Percentiles rank a stretch among this genome's conserved stretches.
These are phyloP conservation scores for Scutellaria galericulata DNA, from an alignment of 257 asterid genomes.

Conservation along the genomic window DNA sequence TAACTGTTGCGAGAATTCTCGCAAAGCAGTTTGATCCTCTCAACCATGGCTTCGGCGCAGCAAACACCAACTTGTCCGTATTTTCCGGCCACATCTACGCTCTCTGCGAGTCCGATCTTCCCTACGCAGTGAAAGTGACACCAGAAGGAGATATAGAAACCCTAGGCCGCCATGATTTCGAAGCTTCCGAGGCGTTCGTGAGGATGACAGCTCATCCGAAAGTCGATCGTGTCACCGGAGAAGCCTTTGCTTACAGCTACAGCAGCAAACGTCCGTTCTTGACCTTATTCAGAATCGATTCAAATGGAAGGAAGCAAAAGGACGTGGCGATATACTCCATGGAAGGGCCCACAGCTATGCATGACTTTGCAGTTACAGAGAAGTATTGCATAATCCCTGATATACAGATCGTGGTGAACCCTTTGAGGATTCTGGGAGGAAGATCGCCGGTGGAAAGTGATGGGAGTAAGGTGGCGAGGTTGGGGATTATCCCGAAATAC, in stretches of 20 bases:
- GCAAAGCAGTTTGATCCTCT: constrained; percentile 23
- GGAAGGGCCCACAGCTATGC: neutral
- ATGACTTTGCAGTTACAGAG: constrained; percentile 27
- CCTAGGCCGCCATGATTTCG: constrained; percentile 23
- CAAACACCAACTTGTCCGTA: constrained; percentile 25
- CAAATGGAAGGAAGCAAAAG: neutral
- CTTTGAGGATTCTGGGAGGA: constrained; percentile 5
- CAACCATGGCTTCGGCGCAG: constrained; percentile 9
- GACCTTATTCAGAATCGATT: neutral
- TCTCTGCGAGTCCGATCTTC: constrained; percentile 32
- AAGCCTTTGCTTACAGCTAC: constrained; percentile 2
- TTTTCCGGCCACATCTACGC: constrained; percentile 20
- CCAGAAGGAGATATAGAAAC: constrained; percentile 10
- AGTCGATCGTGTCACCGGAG: constrained; percentile 1
- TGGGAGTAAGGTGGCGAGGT: constrained; percentile 12
- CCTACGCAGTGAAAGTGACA: constrained; percentile 2
- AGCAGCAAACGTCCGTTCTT: neutral
- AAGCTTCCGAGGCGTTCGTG: neutral
- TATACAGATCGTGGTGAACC: constrained; percentile 26
- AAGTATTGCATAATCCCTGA: constrained; percentile 27
- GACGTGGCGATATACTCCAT: constrained; percentile 21
- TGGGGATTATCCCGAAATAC: constrained; percentile 21
- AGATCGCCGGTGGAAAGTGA: constrained; percentile 23
- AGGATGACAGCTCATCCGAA: constrained; percentile 37
- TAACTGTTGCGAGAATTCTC: neutral